Conservation (phyloP, 495 filamentous ascomycete species). For the Evernia prunastri region DNA sequence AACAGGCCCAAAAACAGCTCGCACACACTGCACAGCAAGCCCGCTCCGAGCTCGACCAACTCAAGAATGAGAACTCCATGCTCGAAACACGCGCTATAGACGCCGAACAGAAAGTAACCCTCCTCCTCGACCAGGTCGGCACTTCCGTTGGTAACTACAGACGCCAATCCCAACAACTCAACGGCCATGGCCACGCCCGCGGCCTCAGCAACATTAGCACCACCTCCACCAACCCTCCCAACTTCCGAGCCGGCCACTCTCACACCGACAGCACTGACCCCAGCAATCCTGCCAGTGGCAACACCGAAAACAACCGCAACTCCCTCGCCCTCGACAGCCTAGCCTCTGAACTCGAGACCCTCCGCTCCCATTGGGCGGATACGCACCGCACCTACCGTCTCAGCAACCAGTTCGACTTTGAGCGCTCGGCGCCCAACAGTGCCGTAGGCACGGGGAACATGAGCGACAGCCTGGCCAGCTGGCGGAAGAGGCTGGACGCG, state of each 20-base stretch:
- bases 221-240: slow-evolving; percentile 29
- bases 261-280: slow-evolving; percentile 33
- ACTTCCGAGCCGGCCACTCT: slow-evolving; percentile 17
- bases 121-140: slow-evolving; percentile 90
- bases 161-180: slow-evolving; percentile 57
- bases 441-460: slow-evolving; percentile 43
- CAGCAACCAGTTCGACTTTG: slow-evolving; percentile 80
- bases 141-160: slow-evolving; percentile 91
- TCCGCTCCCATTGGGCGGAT: slow-evolving; percentile 88
- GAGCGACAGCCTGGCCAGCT: slow-evolving; percentile 65
- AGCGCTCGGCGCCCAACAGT: slow-evolving; percentile 54
- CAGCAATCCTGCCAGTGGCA: slow-evolving; percentile 34
- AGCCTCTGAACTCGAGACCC: slow-evolving; percentile 80
- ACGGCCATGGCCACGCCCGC: slow-evolving; percentile 30
- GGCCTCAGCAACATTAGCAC: slow-evolving; percentile 33
- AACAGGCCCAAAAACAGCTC: slow-evolving; percentile 55
- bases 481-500: slow-evolving; percentile 65
- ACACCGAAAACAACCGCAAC: slow-evolving; percentile 57
- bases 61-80: slow-evolving; percentile 71
- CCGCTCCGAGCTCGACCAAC: slow-evolving; percentile 65
- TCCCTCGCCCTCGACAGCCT: slow-evolving; percentile 85
- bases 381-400: slow-evolving; percentile 91
- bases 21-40: slow-evolving; percentile 47
- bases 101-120: slow-evolving; percentile 85
- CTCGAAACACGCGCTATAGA: slow-evolving; percentile 79